These are phyloP conservation scores for Thelonectria rubi DNA, from an alignment of 2,329 filamentous ascomycete species.

Conservation along the genomic window DNA sequence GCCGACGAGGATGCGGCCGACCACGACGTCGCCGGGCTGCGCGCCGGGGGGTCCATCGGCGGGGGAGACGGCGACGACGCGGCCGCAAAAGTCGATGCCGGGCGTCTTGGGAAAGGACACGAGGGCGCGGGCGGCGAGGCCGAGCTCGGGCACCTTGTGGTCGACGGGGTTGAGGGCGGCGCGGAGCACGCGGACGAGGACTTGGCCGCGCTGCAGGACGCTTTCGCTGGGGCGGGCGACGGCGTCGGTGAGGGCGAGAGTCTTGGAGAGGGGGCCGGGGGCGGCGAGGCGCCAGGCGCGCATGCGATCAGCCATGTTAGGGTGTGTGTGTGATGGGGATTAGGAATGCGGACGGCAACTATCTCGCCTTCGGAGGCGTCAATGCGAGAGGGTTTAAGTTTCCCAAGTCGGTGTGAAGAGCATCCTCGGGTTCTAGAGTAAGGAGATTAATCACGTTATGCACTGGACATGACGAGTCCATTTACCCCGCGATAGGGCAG, in stretches of 20 bases:
- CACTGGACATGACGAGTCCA: not conserved
- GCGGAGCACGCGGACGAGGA: conserved; percentile 55
- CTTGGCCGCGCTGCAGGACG: conserved; percentile 42
- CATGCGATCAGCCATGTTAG: conserved; percentile 38
- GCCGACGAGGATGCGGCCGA: conserved; percentile 48
- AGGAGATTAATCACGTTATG: conserved; percentile 21
- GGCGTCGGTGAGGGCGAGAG: conserved; percentile 34
- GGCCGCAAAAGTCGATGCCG: conserved; percentile 62
- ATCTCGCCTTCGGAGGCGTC: not conserved
- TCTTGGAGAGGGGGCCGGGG: conserved; percentile 39
- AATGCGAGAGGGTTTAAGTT: not conserved
- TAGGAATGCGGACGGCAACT: not conserved
- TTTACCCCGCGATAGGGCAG: conserved; percentile 14
- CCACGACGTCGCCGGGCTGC: conserved; percentile 53
- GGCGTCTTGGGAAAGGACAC: conserved; percentile 53
- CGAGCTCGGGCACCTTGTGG: conserved; percentile 57
- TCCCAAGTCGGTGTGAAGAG: not conserved
- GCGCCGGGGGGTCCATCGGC: conserved; percentile 39
- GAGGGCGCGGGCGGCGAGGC: conserved; percentile 47
- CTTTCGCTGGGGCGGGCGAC: conserved; percentile 30
- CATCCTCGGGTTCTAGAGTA: not conserved
- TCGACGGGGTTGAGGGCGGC: conserved; percentile 60
- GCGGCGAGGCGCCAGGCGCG: conserved; percentile 42
- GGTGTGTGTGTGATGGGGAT: conserved; percentile 7
- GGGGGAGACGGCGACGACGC: conserved; percentile 49